Conservation (phyloP, 148 eudicot genomes). For the Silene latifolia region DNA sequence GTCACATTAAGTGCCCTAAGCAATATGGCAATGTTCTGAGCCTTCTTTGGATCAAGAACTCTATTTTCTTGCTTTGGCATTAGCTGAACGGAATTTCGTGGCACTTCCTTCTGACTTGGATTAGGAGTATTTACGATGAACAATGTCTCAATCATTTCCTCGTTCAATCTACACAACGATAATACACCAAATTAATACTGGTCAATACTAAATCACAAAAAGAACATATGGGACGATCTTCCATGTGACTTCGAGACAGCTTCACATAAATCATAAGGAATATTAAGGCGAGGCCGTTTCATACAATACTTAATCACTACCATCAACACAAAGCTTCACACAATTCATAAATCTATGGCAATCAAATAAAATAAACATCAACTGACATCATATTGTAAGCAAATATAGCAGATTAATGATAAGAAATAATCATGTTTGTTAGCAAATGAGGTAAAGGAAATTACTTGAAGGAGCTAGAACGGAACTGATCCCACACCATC, state of each 20-base stretch:
- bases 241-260: not conserved
- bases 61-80: constrained; percentile 56
- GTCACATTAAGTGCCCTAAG: constrained; percentile 86
- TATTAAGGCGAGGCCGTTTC: no score
- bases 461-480: constrained; percentile 94
- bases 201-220: not conserved
- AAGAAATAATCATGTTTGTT: not conserved
- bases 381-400: not conserved
- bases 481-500: constrained; percentile 99
- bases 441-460: not conserved
- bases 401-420: not conserved
- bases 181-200: constrained; percentile 6
- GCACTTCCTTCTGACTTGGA: constrained; percentile 46
- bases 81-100: constrained; percentile 41
- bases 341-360: not conserved
- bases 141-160: constrained; percentile 94
- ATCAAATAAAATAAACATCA: not conserved
- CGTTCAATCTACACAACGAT: constrained; percentile 67
- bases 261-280: no score
- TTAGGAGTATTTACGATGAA: constrained; percentile 66
- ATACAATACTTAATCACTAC: not conserved
- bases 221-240: not conserved
- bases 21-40: constrained; percentile 89
- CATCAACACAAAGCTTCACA: not conserved
- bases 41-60: constrained; percentile 93